Conservation (phyloP, 1,139 yeast genomes). For the Candida sp. region DNA sequence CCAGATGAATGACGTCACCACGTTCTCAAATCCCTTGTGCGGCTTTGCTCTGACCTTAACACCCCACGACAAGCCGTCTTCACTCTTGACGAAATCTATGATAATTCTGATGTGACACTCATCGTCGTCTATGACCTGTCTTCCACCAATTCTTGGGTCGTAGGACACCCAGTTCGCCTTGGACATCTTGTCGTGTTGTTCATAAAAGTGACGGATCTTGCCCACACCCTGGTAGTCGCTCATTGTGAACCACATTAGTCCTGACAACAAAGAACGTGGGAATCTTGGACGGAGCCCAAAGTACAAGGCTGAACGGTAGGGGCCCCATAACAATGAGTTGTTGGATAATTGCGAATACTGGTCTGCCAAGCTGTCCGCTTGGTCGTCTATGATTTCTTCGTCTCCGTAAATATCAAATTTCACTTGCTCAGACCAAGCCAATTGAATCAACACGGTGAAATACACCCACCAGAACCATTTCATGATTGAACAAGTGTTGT, state of each 20-base stretch:
- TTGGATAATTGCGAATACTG: slow-evolving; percentile 31
- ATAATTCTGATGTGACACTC: slow-evolving; percentile 66
- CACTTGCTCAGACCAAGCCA: slow-evolving; percentile 9
- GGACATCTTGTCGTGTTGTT: slow-evolving; percentile 70
- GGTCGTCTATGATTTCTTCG: slow-evolving; percentile 4
- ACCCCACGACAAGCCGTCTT: slow-evolving; percentile 80
- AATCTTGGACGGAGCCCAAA: slow-evolving; percentile 84
- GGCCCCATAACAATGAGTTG: slow-evolving; percentile 75
- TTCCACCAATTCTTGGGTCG: slow-evolving; percentile 90
- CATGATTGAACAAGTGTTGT: slow-evolving; percentile 1
- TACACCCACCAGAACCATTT: slow-evolving; percentile 4
- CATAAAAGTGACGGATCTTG: slow-evolving; percentile 78
- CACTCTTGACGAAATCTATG: slow-evolving; percentile 77
- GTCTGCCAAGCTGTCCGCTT: slow-evolving; percentile 5
- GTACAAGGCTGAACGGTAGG: slow-evolving; percentile 87
- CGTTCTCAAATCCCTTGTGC: slow-evolving; percentile 47
- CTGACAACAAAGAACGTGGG: slow-evolving; percentile 79
- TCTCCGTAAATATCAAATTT: slow-evolving; percentile 13
- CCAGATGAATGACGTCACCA: slow-evolving; percentile 70
- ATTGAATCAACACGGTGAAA: neutral
- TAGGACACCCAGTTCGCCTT: slow-evolving; percentile 87
- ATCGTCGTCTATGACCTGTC: slow-evolving; percentile 72
- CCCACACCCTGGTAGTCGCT: slow-evolving; percentile 62
- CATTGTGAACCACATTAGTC: slow-evolving; percentile 88
- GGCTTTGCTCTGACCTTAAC: slow-evolving; percentile 70